Base-by-base conservation (phyloP, 148 eudicot genomes). In the Fagopyrum tataricum region DNA sequence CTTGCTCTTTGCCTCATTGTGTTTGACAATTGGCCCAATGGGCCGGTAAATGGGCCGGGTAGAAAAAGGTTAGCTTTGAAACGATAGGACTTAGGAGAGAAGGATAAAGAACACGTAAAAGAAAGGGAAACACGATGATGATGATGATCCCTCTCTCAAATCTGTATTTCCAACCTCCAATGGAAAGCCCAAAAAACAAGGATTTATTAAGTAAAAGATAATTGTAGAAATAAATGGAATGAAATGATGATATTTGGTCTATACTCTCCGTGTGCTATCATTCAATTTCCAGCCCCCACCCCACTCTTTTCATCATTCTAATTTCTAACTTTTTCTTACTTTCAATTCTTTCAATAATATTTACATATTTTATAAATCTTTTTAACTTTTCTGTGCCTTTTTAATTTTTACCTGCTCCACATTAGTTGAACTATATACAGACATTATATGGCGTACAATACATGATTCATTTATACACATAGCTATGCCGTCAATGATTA, bases 81-180 rank as follows among this genome's bases (percentile, higher is more conserved):
- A 55, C 7, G 26, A 55, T 55, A 31, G 37, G 37, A 31, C 37
- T 31, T 55, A 55, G 61, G 61, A n/a, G 21, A 47, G 2, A 43
- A 48, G 39, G 5, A 40, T 24, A 37, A 37, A 11, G 37, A 26
- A 72, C 81, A 78, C 78, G 79, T 81, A 81, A 78, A 76, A 75
- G 79, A 78, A 73, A 55, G 81, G 79, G 79, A 76, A 78, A 51
- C 71, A 81, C 76, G 40, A 78, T 81, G 58, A 78, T 78, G 76
- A 59, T 76, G 72, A 67, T 51, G 41, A n/a, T 53, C 44, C 24
- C 64, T 55, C 41, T 61, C 81, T 76, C 69, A 39, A 64, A 13
- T 26, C n/a, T n/a, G n/a, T n/a, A n/a, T n/a, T 26, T 42, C 37
- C 69, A 64, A 64, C 42, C 69, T 64, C 43, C 24, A 1, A 26